Conservation (phyloP, 2,329 filamentous ascomycete species). For the Parafenestella ontariensis region DNA sequence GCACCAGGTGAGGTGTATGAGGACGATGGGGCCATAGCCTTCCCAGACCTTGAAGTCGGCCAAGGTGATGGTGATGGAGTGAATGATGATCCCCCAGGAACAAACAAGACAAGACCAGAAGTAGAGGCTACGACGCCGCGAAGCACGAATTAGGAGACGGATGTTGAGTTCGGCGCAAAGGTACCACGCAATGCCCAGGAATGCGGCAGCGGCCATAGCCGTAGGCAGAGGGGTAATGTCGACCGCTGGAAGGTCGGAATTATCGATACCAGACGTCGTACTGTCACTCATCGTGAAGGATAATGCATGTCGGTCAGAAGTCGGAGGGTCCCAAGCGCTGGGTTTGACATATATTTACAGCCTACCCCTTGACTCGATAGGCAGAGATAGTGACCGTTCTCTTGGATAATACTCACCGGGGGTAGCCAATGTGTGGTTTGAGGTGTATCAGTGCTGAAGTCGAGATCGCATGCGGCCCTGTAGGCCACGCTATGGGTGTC, state of each 20-base stretch:
- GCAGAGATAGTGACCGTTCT: not conserved
- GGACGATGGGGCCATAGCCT: slow-evolving; percentile 47
- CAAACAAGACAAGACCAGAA: slow-evolving; percentile 52
- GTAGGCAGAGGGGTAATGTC: slow-evolving; percentile 1
- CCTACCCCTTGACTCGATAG: not conserved
- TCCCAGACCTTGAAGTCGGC: slow-evolving; percentile 54
- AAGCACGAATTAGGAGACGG: slow-evolving; percentile 46
- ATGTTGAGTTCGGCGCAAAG: slow-evolving; percentile 53
- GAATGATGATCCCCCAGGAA: slow-evolving; percentile 45
- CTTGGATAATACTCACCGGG: not conserved
- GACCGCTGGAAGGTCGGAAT: not conserved
- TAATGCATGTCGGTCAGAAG: not conserved
- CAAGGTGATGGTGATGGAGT: slow-evolving; percentile 50
- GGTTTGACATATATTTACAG: not conserved
- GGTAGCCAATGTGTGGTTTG: not conserved
- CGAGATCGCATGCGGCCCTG: not conserved
- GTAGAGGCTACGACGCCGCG: slow-evolving; percentile 52
- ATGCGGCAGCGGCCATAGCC: slow-evolving; percentile 13
- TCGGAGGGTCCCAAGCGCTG: not conserved
- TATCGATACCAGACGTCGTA: not conserved
- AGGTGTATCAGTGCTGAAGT: not conserved
- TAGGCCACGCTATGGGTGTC: not conserved
- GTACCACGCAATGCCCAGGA: slow-evolving; percentile 40
- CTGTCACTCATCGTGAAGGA: not conserved
- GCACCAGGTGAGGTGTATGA: slow-evolving; percentile 63